Evolutionary conservation across 768 basidiomycete species (phyloP), one percentile per base, ranked within the genome.

Genomic region (Psilocybe sp.): DNA sequence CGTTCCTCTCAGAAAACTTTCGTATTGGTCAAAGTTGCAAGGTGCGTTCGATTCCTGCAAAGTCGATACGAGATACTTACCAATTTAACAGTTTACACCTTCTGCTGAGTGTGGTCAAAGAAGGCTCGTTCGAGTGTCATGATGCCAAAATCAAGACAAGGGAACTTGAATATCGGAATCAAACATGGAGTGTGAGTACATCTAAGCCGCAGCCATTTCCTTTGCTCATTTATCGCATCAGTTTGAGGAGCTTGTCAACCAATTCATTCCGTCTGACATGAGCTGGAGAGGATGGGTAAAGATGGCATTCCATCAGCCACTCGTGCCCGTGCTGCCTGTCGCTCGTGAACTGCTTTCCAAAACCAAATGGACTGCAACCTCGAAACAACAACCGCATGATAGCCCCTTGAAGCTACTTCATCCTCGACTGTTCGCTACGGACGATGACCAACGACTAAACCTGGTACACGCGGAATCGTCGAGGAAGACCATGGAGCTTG

Each of bases 1-100:
- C 80, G 93, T 6, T 91, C 92, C 1, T 79, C 81, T 0, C 81
- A 85, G 64, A 92, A 92, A 58, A 92, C 84, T 5, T 96, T 95
- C 58, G 81, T 93, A 40, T 73, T 83, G 37, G 87, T 96, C 47
- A 77, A 78, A 58, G 78, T 96, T 15, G 78, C 84, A 11, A 89
- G 87, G 86, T 82, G 55, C 36, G 70, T 59, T 45, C 56, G 38
- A 44, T 18, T 23, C 28, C 59, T 51, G 11, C 50, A 46, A 13
- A 14, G 28, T 39, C 54, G 32, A 33, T 44, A n/a, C 19, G 60
- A 51, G 8, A 58, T 38, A 33, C 40, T 55, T 28, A 54, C 52
- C 44, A 15, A 19, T 32, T 5, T 56, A 40, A 1, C 46, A 90
- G 88, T 60, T 72, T 89, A 40, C 80, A 87, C 55, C 66, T 92